Conservation (phyloP, 1,139 yeast genomes). For the Hyphopichia khmerensis region DNA sequence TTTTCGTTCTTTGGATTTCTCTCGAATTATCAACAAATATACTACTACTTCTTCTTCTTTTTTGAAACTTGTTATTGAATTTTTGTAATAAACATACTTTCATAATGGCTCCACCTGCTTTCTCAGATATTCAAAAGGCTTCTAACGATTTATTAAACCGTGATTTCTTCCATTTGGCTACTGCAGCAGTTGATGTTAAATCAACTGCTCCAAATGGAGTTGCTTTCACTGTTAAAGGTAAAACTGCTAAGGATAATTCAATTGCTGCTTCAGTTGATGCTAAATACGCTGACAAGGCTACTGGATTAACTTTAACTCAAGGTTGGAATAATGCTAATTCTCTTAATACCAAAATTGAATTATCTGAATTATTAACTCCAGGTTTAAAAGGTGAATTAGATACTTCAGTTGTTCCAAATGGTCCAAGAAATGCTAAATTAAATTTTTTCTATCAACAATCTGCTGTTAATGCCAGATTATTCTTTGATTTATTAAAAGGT, state of each 20-base stretch:
- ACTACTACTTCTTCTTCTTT: conserved; percentile 7
- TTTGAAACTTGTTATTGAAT: not conserved
- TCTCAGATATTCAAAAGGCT: conserved; percentile 86
- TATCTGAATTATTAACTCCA: conserved; percentile 88
- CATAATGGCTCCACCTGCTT: conserved; percentile 65
- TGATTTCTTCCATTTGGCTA: conserved; percentile 91
- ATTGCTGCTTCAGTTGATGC: conserved; percentile 90
- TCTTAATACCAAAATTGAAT: conserved; percentile 89
- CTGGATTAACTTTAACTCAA: conserved; percentile 92
- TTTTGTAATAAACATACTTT: not conserved
- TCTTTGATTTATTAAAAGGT: conserved; percentile 93
- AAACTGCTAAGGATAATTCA: conserved; percentile 78
- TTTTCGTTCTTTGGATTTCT: conserved; percentile 1
- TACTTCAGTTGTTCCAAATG: conserved; percentile 85
- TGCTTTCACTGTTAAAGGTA: conserved; percentile 91
- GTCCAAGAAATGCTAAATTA: conserved; percentile 86
- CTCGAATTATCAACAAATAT: conserved; percentile 1
- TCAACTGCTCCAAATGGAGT: conserved; percentile 97
- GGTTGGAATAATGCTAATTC: conserved; percentile 97
- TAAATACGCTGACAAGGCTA: conserved; percentile 88
- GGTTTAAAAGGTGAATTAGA: conserved; percentile 93
- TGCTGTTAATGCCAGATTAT: conserved; percentile 90
- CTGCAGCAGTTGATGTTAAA: conserved; percentile 86
- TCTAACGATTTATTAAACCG: conserved; percentile 85
- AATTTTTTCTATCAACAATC: conserved; percentile 93